A percentile compares a stretch with the other conserved stretches of the same genome.
Evolutionary conservation across 805 yeast species (phyloP).

Genomic region (Myxozyma mucilagina): DNA sequence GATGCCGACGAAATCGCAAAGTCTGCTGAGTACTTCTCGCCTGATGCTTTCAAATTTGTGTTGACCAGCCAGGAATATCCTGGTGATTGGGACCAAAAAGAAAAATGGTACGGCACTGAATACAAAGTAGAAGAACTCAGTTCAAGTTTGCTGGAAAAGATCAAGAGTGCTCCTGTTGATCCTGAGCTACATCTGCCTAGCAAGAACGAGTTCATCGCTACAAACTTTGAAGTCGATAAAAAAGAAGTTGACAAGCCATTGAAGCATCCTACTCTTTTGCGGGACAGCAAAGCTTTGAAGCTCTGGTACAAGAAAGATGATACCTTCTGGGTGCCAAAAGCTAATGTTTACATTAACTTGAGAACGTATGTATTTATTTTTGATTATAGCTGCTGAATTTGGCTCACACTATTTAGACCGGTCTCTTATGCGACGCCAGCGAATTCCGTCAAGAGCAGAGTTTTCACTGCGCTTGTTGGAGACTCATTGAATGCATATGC

Average conservation of each 20-base stretch:
- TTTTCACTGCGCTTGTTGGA: slow-evolving; percentile 69
- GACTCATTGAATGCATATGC: slow-evolving; percentile 75
- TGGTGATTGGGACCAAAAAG: slow-evolving; percentile 51
- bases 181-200: slow-evolving; percentile 59
- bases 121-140: slow-evolving; percentile 55
- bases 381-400: background rate
- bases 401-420: slow-evolving; percentile 45
- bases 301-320: slow-evolving; percentile 92
- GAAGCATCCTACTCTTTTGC: slow-evolving; percentile 63
- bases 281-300: slow-evolving; percentile 52
- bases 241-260: slow-evolving; percentile 42
- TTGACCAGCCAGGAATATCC: slow-evolving; percentile 56
- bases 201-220: slow-evolving; percentile 79
- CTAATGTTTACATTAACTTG: slow-evolving; percentile 63
- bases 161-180: slow-evolving; percentile 40
- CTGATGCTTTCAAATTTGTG: slow-evolving; percentile 60
- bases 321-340: slow-evolving; percentile 84
- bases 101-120: slow-evolving; percentile 91
- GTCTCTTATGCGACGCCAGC: slow-evolving; percentile 59
- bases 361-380: slow-evolving; percentile 42
- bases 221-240: slow-evolving; percentile 64
- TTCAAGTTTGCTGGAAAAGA: slow-evolving; percentile 40
- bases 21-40: slow-evolving; percentile 52
- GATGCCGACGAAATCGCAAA: slow-evolving; percentile 55
- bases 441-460: slow-evolving; percentile 56